Evolutionary conservation across 768 basidiomycete species (phyloP).

Genomic region (Suillus weaverae): DNA sequence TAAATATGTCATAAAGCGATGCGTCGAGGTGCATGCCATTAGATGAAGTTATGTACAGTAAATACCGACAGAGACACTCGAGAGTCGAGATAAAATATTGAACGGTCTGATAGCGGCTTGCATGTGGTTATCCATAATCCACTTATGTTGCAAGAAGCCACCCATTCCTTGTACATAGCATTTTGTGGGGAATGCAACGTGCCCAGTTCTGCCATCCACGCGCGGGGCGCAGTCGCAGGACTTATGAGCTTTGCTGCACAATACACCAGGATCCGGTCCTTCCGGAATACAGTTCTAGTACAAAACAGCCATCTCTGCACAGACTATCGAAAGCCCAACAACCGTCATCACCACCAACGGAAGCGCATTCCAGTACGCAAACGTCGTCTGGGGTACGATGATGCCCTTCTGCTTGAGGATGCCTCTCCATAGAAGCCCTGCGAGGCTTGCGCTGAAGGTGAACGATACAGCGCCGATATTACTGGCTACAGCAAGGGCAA

Average conservation of each 20-base stretch:
- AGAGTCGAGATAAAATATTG: not conserved
- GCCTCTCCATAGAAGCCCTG: conserved; percentile 80
- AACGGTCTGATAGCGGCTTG: not conserved
- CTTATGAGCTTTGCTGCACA: not conserved
- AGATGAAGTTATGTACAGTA: not conserved
- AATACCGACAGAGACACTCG: not conserved
- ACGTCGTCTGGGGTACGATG: conserved; percentile 55
- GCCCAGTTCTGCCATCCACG: not conserved
- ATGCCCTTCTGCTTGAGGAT: conserved; percentile 78
- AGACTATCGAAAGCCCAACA: conserved; percentile 68
- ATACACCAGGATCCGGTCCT: not conserved
- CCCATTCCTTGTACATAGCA: not conserved
- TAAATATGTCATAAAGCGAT: not conserved
- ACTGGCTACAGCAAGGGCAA: conserved; percentile 79
- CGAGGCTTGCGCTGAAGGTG: conserved; percentile 85
- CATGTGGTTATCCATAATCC: not conserved
- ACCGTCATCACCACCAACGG: conserved; percentile 66
- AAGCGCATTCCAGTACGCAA: conserved; percentile 71
- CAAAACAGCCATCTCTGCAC: conserved; percentile 70
- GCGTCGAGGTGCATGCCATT: not conserved
- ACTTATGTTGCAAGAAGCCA: not conserved
- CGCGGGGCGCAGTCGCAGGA: not conserved
- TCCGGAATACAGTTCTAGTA: conserved; percentile 19
- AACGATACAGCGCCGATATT: conserved; percentile 92
- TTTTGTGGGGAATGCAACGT: not conserved